These are phyloP conservation scores for Sequoia sempervirens DNA, from an alignment of 75 land plant genomes.

Conservation along the genomic window DNA sequence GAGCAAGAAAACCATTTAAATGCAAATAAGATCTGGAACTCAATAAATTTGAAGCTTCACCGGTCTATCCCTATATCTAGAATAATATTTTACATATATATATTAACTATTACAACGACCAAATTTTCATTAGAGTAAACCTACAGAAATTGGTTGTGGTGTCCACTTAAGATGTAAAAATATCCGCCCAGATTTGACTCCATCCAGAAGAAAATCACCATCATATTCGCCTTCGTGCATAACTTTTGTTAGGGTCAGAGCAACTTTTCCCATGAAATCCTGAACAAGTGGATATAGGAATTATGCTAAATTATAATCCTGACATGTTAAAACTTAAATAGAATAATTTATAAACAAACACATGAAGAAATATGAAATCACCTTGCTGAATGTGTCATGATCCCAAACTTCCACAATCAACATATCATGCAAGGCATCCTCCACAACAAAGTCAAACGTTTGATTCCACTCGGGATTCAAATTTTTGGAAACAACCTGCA, in stretches of 20 bases:
- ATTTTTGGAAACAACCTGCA: constrained; percentile 76
- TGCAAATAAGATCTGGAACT: background rate
- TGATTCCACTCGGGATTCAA: constrained; percentile 97
- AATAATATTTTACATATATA: background rate
- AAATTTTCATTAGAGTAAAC: background rate
- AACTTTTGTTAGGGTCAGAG: constrained; percentile 55
- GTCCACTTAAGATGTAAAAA: constrained; percentile 57
- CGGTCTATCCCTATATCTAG: background rate
- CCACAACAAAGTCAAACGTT: constrained; percentile 87
- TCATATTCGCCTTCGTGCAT: constrained; percentile 46
- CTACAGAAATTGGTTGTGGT: constrained; percentile 28
- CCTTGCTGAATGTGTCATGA: constrained; percentile 97
- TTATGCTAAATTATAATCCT: background rate
- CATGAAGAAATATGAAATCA: constrained; percentile 14
- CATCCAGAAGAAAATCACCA: constrained; percentile 38
- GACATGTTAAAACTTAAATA: background rate
- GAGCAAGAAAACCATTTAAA: background rate
- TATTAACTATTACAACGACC: background rate
- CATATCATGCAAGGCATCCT: constrained; percentile 95
- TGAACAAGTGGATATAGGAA: constrained; percentile 11
- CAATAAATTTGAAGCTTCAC: background rate
- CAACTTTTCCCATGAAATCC: constrained; percentile 59
- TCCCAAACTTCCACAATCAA: constrained; percentile 81
- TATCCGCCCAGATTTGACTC: constrained; percentile 42
- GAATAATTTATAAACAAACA: background rate